phyloP scores from a whole-genome alignment of 1,284 basidiomycete genomes.

The Coriolopsis trogii region DNA sequence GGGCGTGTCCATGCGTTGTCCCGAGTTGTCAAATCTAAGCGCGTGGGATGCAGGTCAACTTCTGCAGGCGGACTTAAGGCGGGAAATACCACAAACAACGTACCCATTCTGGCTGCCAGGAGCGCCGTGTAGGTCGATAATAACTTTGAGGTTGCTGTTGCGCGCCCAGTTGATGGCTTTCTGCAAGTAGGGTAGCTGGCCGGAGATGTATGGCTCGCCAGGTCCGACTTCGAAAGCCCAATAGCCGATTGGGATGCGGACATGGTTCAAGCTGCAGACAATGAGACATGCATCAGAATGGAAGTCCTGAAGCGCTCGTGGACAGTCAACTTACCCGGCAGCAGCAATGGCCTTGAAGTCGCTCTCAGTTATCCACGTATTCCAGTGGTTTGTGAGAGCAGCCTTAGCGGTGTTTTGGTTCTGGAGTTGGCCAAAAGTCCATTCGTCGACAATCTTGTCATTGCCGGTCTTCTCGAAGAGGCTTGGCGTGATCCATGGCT shows the following conservation, averaged over 20 bases:
- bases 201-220: conserved; percentile 86
- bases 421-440: conserved; percentile 78
- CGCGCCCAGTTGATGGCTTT: conserved; percentile 81
- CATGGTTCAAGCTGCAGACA: conserved; percentile 70
- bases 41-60: too few relatives aligned
- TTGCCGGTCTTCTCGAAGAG: conserved; percentile 85
- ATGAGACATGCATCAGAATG: conserved; percentile 11
- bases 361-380: conserved; percentile 77
- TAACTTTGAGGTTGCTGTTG: conserved; percentile 77
- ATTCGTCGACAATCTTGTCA: conserved; percentile 77
- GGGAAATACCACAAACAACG: conserved; percentile 21
- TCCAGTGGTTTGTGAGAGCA: conserved; percentile 71
- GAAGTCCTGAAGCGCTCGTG: conserved; percentile 13
- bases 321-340: conserved; percentile 57
- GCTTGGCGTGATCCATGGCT: conserved; percentile 88
- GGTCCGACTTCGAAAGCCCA: conserved; percentile 87
- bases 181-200: conserved; percentile 74
- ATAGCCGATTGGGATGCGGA: conserved; percentile 87
- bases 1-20: conserved; percentile 64
- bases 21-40: conserved; percentile 84
- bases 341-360: conserved; percentile 79
- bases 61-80: not conserved
- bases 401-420: conserved; percentile 47
- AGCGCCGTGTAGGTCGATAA: conserved; percentile 83
- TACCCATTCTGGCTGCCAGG: conserved; percentile 86